These are phyloP conservation scores for Zalaria sp. DNA, from an alignment of 2,329 filamentous ascomycete genomes.

Conservation along the genomic window DNA sequence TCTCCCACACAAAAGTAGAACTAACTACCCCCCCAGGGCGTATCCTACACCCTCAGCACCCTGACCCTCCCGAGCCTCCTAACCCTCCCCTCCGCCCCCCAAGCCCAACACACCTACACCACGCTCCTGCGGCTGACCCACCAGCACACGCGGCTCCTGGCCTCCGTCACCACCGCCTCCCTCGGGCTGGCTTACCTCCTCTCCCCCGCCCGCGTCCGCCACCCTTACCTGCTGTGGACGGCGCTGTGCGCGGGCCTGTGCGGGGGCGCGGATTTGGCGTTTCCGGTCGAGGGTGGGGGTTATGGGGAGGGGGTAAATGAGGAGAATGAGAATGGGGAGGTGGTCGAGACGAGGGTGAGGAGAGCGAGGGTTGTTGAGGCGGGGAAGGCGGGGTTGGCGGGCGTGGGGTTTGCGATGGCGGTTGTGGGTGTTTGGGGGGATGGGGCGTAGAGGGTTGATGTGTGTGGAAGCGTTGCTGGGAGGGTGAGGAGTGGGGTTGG, in stretches of 20 bases:
- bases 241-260: constrained; percentile 29
- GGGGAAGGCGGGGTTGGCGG: constrained; percentile 26
- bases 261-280: constrained; percentile 3
- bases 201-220: constrained; percentile 59
- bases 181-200: constrained; percentile 66
- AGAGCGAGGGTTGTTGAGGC: constrained; percentile 26
- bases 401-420: constrained; percentile 30
- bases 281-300: neutral
- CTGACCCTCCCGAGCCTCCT: constrained; percentile 70
- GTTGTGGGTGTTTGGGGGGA: constrained; percentile 37
- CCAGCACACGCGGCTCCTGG: constrained; percentile 53
- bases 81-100: constrained; percentile 60
- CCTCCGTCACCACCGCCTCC: constrained; percentile 53
- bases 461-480: neutral
- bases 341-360: constrained; percentile 31
- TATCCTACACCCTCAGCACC: constrained; percentile 71
- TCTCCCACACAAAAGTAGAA: constrained; percentile 3
- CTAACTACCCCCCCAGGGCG: constrained; percentile 45
- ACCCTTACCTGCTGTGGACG: constrained; percentile 86
- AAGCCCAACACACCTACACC: constrained; percentile 54
- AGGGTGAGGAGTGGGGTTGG: too few relatives aligned
- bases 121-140: constrained; percentile 44
- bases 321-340: constrained; percentile 34
- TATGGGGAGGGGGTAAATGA: constrained; percentile 13
- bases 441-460: constrained; percentile 15